Evolutionary conservation across 306 rosid genomes (phyloP), one percentile per base, ranked within the genome.

Genomic region (Spatholobus suberectus): DNA sequence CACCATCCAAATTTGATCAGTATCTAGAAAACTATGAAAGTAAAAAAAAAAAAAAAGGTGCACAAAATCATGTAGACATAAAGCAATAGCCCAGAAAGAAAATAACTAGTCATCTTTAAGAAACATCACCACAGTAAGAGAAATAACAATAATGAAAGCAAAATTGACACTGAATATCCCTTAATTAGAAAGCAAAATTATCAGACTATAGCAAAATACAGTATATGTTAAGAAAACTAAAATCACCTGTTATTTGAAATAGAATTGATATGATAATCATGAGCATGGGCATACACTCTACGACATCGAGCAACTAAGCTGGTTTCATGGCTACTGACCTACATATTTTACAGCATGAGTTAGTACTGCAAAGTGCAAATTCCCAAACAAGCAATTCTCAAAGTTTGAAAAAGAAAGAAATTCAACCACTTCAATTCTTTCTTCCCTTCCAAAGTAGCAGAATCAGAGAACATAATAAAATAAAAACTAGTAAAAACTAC

Each of bases 261-360:
- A 54, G 99, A 96, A 82, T 96, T 96, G 87, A 96, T 96, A 86
- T 96, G 99, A 85, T 96, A 96, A 83, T 96, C 99, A 85, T 96
- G 99, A 26, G 99, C 99, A 84, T 96, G 99, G 26, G 98, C 99
- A 86, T 96, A 96, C 70, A 96, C 97, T 86, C 98, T 91, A 75
- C 99, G 98, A 83, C 98, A 96, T 86, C 99, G 93, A 73, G 99
- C 99, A 37, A 89, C 82, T 84, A 90, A 85, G 88, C 92, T 96
- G 79, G 94, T 91, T 86, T 96, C 99, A n/a, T 92, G 92, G 85
- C 91, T 86, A 73, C 92, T 88, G 80, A 96, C 98, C 99, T 96
- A 79, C 91, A 89, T 40, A 75, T 86, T 43, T 21, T 54, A 74
- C 79, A 82, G 34, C 66, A 71, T 1, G 27, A 57, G 82, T 92